These are phyloP conservation scores for Lanmaoa rubissima DNA, from an alignment of 768 basidiomycete genomes.

Conservation along the genomic window DNA sequence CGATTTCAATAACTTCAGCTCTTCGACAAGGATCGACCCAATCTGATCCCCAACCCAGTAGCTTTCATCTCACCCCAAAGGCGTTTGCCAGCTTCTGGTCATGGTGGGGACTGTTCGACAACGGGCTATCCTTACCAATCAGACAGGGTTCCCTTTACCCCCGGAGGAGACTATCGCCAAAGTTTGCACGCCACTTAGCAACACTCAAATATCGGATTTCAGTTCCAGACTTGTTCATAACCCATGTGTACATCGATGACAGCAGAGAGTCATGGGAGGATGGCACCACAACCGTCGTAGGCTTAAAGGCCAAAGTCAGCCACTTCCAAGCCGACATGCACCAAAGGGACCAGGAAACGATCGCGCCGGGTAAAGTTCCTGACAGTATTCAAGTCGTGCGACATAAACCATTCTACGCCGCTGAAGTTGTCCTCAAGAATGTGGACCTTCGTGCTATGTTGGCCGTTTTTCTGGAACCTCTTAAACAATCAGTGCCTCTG, in stretches of 20 bases:
- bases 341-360: conserved; percentile 82
- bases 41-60: conserved; percentile 47
- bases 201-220: conserved; percentile 89
- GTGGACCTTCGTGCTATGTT: conserved; percentile 75
- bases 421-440: conserved; percentile 76
- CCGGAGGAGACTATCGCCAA: conserved; percentile 68
- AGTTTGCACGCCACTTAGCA: conserved; percentile 84
- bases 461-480: conserved; percentile 73
- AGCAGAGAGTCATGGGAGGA: conserved; percentile 75
- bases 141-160: conserved; percentile 86
- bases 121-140: conserved; percentile 74
- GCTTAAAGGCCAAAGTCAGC: conserved; percentile 80
- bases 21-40: conserved; percentile 32
- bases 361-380: conserved; percentile 53
- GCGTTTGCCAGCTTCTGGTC: conserved; percentile 87
- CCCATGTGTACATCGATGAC: conserved; percentile 85
- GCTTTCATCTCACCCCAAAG: conserved; percentile 82
- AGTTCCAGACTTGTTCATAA: conserved; percentile 75
- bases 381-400: conserved; percentile 58
- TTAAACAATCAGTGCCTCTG: conserved; percentile 58
- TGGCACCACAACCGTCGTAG: conserved; percentile 77
- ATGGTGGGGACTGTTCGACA: conserved; percentile 88
- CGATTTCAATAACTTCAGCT: conserved; percentile 77
- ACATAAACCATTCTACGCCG: conserved; percentile 85
- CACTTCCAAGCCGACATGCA: conserved; percentile 89